Evolutionary conservation across 164 flowering plant species (phyloP), one percentile per base, ranked within the genome.

Genomic region (Tetracentron sinense): DNA sequence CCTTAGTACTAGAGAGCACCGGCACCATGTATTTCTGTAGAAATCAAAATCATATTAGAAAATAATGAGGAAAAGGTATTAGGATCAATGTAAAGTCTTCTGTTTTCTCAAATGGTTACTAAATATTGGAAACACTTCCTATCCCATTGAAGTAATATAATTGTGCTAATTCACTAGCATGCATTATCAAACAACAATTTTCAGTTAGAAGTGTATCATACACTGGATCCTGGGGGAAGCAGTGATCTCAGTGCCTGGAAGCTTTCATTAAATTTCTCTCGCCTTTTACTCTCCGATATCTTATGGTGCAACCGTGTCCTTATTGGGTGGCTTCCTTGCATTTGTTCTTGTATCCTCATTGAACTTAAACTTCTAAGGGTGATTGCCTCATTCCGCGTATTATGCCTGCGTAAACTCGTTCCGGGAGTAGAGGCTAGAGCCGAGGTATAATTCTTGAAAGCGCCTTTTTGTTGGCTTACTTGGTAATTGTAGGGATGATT

Each of bases 191-290:
- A 17, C 3, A 59, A 26, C 12, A n/a, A 20, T 16, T 53, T 10
- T 42, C 38, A 51, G 30, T 21, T 8, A 15, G 8, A 16, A 38
- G 8, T 4, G 44, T 8, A 38, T 38, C 35, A 8, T 79, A 89
- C 98, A 95, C 91, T 94, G 33, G 90, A 70, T 56, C 87, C 89
- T 2, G 82, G 88, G 67, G 98, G 98, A 64, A 94, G 92, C 10
- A 91, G 72, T 15, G 87, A 69, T 73, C 85, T 78, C 64, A 94
- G 70, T 22, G 82, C 80, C 20, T 78, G 82, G 63, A 94, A 89
- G 77, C 81, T 82, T 27, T 89, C 95, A 58, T 91, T 94, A 46
- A 89, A 82, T 62, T 89, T 94, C 71, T 86, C 95, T 15, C 97
- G 72, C 42, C 98, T 63, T 56, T 75, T 87, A 14, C 97, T 70